These are phyloP conservation scores for Globisporangium ultimum DNA, from an alignment of 352 stramenopile genomes.

Conservation along the genomic window DNA sequence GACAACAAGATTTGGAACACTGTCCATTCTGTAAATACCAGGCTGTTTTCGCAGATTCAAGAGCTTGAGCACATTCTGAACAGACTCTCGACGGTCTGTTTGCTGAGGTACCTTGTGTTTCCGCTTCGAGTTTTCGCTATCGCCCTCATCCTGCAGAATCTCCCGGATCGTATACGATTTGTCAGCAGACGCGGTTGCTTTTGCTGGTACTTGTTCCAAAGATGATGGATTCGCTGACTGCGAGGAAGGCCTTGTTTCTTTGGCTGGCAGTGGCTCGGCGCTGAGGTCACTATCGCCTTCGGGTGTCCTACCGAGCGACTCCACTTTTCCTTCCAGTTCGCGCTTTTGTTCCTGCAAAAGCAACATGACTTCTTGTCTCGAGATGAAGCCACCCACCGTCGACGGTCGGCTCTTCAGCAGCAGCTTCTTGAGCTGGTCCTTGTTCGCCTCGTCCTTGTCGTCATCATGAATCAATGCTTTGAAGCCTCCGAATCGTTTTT, in stretches of 20 bases:
- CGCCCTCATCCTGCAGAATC: background rate
- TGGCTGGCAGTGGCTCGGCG: background rate
- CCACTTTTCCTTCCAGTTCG: slow-evolving; percentile 9
- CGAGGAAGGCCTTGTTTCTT: background rate
- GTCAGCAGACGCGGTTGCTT: too few relatives aligned
- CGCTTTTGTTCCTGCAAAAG: slow-evolving; percentile 12
- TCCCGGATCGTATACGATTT: slow-evolving; percentile 2
- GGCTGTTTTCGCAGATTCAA: slow-evolving; percentile 45
- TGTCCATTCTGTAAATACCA: background rate
- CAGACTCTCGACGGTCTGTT: slow-evolving; percentile 24
- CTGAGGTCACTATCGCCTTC: too few relatives aligned
- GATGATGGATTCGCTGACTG: too few relatives aligned
- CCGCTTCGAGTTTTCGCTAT: background rate
- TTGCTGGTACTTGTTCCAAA: too few relatives aligned
- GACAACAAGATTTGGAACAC: slow-evolving; percentile 9
- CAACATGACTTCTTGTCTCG: slow-evolving; percentile 7
- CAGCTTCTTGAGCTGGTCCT: slow-evolving; percentile 4
- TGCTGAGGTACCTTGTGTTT: slow-evolving; percentile 8
- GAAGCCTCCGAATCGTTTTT: slow-evolving; percentile 14
- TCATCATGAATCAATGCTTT: background rate
- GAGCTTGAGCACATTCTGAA: slow-evolving; percentile 51
- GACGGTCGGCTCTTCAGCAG: slow-evolving; percentile 3
- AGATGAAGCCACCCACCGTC: background rate
- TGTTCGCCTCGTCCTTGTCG: background rate
- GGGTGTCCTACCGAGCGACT: background rate